Base-by-base conservation (phyloP, 192 early-diverging fungal species). In the Backusella australiensis region DNA sequence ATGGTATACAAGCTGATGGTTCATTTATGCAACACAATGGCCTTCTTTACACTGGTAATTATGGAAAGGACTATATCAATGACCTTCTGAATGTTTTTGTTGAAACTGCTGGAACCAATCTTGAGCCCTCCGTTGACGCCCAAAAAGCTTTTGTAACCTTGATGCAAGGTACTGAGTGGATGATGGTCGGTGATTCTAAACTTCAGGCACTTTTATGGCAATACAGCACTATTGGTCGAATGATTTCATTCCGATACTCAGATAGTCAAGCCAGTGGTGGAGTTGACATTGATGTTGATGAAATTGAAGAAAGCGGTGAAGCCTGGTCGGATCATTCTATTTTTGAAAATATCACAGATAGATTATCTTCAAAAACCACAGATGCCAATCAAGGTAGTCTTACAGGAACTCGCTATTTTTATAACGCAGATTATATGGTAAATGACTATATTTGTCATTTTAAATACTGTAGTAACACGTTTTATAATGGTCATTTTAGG, bases 91-190 rank as follows among this genome's bases (percentile, higher is more conserved):
- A 44, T 17, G 44, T 79, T 6, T 73, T 73, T 34, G 34, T 73
- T 39, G 72, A 68, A 56, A 73, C 78, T 6, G 72, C 65, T 14
- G 69, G 56, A 41, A 79, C 78, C 26, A 17, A 52, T 4, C 53
- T 75, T 17, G 72, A 65, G 12, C 72, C 78, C 19, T 38, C 67
- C 6, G 12, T 15, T 11, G 35, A 34, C 0, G 21, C 56, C 15
- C 67, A 77, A 21, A 5, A 6, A 9, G 67, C 68, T 26, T 79
- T 79, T n/a, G 32, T 15, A n/a, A 75, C 66, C 4, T 12, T 79
- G 29, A 21, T 79, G 53, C 67, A 56, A 49, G 73, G 78, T 67
- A 75, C 73, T 36, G 78, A 79, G 21, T 79, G 78, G 78, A 75
- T 79, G 78, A 77, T 65, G 11, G 38, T 79, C 39, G 66, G 49